Conservation (phyloP, 352 stramenopile genomes). For the Phytophthora quininea region DNA sequence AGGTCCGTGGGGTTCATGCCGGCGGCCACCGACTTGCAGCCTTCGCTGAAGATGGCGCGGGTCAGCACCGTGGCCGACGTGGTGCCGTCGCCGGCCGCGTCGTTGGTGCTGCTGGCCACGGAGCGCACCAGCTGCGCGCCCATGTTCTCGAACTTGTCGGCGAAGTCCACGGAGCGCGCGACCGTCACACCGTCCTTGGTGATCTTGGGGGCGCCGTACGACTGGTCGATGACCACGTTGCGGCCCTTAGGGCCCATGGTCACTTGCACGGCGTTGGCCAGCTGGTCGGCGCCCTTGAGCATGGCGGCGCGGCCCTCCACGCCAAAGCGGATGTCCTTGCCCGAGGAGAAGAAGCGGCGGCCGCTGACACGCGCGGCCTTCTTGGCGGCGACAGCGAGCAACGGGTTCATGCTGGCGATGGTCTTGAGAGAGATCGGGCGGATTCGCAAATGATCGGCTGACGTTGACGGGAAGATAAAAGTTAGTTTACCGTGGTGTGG, state of each 20-base stretch:
- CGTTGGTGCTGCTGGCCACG: constrained; percentile 98
- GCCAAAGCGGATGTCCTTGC: constrained; percentile 99
- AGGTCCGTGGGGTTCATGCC: constrained; percentile 99
- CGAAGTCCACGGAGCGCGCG: constrained; percentile 79
- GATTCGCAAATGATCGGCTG: constrained; percentile 38
- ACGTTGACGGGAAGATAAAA: no score
- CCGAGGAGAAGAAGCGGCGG: constrained; percentile 83
- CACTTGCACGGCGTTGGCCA: constrained; percentile 99
- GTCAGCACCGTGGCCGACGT: constrained; percentile 99
- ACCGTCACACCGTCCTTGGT: constrained; percentile 85
- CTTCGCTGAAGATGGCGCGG: constrained; percentile 98
- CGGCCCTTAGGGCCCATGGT: constrained; percentile 99
- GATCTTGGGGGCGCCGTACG: constrained; percentile 82
- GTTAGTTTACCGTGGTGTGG: no score
- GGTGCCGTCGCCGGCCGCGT: constrained; percentile 99
- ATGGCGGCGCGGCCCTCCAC: constrained; percentile 97
- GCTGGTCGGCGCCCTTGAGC: constrained; percentile 98
- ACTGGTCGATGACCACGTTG: constrained; percentile 99
- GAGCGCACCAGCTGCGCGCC: constrained; percentile 67
- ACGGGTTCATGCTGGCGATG: constrained; percentile 53
- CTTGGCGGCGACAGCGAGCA: constrained; percentile 67
- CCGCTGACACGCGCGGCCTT: constrained; percentile 57
- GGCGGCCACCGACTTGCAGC: constrained; percentile 98
- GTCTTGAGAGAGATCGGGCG: constrained; percentile 33
- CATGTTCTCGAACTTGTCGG: constrained; percentile 87